Percentiles rank a stretch among this genome's conserved stretches.
Evolutionary conservation across 495 filamentous ascomycete genomes (phyloP).

Genomic region (Trichoderma orchidacearum): DNA sequence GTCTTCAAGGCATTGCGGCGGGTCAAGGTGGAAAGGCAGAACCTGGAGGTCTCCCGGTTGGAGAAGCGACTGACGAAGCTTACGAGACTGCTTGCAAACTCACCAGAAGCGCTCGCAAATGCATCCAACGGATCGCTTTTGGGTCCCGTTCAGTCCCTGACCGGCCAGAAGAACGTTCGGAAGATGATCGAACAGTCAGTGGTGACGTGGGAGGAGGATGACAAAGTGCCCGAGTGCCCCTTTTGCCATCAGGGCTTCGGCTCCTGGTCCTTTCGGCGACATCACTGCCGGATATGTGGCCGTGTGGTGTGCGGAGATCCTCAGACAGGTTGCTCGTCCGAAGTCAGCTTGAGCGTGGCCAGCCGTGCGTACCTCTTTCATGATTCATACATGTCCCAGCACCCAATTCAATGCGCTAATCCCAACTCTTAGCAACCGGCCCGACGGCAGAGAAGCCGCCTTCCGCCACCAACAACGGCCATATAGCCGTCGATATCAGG

Average conservation of each 20-base stretch:
- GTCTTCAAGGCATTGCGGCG: slow-evolving; percentile 55
- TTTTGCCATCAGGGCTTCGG: slow-evolving; percentile 93
- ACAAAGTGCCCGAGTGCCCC: slow-evolving; percentile 64
- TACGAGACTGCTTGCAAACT: slow-evolving; percentile 65
- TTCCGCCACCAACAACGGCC: slow-evolving; percentile 13
- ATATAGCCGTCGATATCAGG: slow-evolving; percentile 65
- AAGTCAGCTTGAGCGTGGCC: slow-evolving; percentile 67
- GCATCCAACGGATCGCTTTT: slow-evolving; percentile 13
- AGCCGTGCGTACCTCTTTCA: slow-evolving; percentile 36
- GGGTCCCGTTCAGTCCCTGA: slow-evolving; percentile 16
- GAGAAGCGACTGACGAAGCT: slow-evolving; percentile 88
- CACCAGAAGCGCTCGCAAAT: slow-evolving; percentile 43
- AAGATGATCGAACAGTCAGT: slow-evolving; percentile 80
- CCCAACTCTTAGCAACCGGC: slow-evolving; percentile 23
- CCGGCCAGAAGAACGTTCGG: slow-evolving; percentile 45
- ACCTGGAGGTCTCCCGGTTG: slow-evolving; percentile 73
- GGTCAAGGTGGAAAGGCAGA: slow-evolving; percentile 66
- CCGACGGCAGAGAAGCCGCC: slow-evolving; percentile 45
- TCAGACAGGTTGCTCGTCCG: slow-evolving; percentile 68
- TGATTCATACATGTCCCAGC: background rate
- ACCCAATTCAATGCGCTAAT: background rate
- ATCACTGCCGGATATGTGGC: slow-evolving; percentile 91
- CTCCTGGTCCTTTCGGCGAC: slow-evolving; percentile 74
- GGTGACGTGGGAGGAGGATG: slow-evolving; percentile 91
- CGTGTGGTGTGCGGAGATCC: slow-evolving; percentile 83